Conservation (phyloP, 2,329 filamentous ascomycete species). For the Hypoxylon sp. region DNA sequence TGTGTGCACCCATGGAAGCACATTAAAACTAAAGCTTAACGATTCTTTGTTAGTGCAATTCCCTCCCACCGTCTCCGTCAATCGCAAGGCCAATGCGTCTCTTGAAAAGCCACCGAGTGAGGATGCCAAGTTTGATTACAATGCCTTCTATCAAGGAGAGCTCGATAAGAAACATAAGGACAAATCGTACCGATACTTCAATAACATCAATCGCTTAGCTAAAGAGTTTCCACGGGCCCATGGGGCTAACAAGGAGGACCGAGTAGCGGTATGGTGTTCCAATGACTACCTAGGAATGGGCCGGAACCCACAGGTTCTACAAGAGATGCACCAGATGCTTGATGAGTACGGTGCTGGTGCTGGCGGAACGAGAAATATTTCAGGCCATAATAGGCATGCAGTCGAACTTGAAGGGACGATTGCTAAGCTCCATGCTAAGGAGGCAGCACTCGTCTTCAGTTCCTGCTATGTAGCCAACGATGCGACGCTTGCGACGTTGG, state of each 20-base stretch:
- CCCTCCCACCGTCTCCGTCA: slow-evolving; percentile 45
- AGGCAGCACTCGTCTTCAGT: slow-evolving; percentile 91
- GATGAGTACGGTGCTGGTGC: slow-evolving; percentile 95
- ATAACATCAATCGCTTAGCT: slow-evolving; percentile 98
- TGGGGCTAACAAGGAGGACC: slow-evolving; percentile 82
- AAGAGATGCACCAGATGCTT: slow-evolving; percentile 92
- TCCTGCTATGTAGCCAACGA: slow-evolving; percentile 99
- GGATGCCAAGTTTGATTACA: slow-evolving; percentile 81
- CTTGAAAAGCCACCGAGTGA: slow-evolving; percentile 41
- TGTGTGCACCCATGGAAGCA: slow-evolving; percentile 28
- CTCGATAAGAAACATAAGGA: slow-evolving; percentile 99
- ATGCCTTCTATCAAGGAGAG: slow-evolving; percentile 86
- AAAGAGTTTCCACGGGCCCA: slow-evolving; percentile 96
- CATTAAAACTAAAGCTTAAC: slow-evolving; percentile 31
- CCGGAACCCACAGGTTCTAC: slow-evolving; percentile 83
- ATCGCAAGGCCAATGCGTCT: slow-evolving; percentile 44
- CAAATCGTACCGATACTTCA: slow-evolving; percentile 99
- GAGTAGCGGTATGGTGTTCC: slow-evolving; percentile 97
- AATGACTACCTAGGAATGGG: slow-evolving; percentile 99
- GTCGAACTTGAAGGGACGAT: slow-evolving; percentile 82
- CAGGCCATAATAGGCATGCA: slow-evolving; percentile 95
- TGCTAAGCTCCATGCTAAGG: slow-evolving; percentile 90
- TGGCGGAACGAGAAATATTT: slow-evolving; percentile 96
- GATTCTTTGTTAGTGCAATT: slow-evolving; percentile 45
- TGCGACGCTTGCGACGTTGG: slow-evolving; percentile 94